A percentile compares a stretch with the other conserved stretches of the same genome.
Evolutionary conservation across 2,329 filamentous ascomycete species (phyloP).

Genomic region (Phoma sp.): DNA sequence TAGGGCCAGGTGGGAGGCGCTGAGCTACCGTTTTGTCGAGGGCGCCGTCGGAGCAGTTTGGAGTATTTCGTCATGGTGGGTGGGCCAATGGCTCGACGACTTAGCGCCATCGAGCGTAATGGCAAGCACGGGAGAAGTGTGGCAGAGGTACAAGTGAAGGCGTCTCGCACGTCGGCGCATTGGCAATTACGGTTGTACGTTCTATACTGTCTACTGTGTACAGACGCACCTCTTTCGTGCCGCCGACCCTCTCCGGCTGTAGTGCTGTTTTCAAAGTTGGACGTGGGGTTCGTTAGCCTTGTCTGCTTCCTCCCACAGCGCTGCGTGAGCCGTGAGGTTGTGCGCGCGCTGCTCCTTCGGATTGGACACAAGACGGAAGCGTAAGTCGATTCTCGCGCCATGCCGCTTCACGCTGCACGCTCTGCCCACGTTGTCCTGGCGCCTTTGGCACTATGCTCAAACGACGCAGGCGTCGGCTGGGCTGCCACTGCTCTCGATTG

Average conservation of each 20-base stretch:
- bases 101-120: slow-evolving; percentile 31
- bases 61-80: slow-evolving; percentile 34
- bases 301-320: neutral
- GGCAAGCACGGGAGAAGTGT: slow-evolving; percentile 15
- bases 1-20: slow-evolving; percentile 11
- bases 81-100: slow-evolving; percentile 29
- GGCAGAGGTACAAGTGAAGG: slow-evolving; percentile 7
- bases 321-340: slow-evolving; percentile 12
- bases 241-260: neutral
- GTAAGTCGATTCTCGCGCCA: slow-evolving; percentile 33
- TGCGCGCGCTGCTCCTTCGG: slow-evolving; percentile 17
- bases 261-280: neutral
- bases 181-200: neutral
- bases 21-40: slow-evolving; percentile 9
- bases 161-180: slow-evolving; percentile 4
- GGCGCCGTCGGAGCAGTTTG: slow-evolving; percentile 20
- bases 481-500: slow-evolving; percentile 3
- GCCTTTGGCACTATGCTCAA: slow-evolving; percentile 25
- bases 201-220: neutral
- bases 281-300: no score
- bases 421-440: slow-evolving; percentile 25
- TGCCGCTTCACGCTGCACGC: slow-evolving; percentile 16
- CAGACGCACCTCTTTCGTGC: slow-evolving; percentile 3
- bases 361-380: slow-evolving; percentile 21
- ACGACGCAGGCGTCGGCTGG: slow-evolving; percentile 29